Evolutionary conservation across 2,329 filamentous ascomycete genomes (phyloP).

Genomic region (Xylaria sp.): DNA sequence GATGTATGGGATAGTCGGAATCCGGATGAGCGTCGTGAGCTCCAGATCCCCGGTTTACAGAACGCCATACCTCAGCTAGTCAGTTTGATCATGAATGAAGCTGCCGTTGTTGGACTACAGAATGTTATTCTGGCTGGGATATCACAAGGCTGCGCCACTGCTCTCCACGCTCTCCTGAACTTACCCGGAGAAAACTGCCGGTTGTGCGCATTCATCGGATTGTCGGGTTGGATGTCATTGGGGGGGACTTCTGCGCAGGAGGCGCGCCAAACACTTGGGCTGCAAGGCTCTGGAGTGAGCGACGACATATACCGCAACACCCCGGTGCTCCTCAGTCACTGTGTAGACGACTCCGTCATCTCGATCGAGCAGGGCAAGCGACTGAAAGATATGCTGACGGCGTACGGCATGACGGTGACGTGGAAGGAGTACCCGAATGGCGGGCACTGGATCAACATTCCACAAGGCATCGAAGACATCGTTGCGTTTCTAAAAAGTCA

Average conservation of each 20-base stretch:
- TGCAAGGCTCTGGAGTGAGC: conserved; percentile 38
- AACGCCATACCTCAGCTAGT: conserved; percentile 52
- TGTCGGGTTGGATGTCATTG: conserved; percentile 43
- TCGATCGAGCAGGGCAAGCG: conserved; percentile 52
- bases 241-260: conserved; percentile 32
- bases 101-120: conserved; percentile 51
- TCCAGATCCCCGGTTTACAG: conserved; percentile 55
- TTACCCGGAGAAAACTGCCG: conserved; percentile 12
- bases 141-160: conserved; percentile 58
- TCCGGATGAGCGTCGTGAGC: conserved; percentile 54
- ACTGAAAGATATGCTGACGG: conserved; percentile 51
- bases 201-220: conserved; percentile 39
- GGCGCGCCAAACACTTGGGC: conserved; percentile 46
- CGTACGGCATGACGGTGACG: conserved; percentile 54
- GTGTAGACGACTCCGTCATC: conserved; percentile 56
- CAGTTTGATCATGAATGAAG: conserved; percentile 52
- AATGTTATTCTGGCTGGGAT: conserved; percentile 59
- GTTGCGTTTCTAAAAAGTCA: conserved; percentile 20
- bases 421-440: conserved; percentile 57
- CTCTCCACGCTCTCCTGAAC: conserved; percentile 44
- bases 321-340: conserved; percentile 60
- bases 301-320: conserved; percentile 53
- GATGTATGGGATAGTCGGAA: conserved; percentile 58
- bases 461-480: conserved; percentile 56
- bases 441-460: conserved; percentile 58